Evolutionary conservation across 2,329 filamentous ascomycete genomes (phyloP).

Genomic region (Scytalidium sp.): DNA sequence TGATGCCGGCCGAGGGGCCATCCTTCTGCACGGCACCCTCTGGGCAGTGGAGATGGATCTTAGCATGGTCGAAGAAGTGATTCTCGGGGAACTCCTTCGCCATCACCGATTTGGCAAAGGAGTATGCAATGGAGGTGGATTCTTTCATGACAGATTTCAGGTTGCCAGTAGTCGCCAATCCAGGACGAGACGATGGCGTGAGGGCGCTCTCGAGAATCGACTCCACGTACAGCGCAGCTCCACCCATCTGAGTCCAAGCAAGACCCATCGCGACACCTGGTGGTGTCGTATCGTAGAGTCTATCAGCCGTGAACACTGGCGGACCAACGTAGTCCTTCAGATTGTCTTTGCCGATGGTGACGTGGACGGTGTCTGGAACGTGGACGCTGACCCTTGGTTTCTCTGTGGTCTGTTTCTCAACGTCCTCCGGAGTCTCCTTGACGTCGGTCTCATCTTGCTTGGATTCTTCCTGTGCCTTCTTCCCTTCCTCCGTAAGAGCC

Average conservation of each 20-base stretch:
- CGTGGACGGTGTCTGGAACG: conserved; percentile 83
- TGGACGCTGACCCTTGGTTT: conserved; percentile 71
- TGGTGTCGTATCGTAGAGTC: conserved; percentile 90
- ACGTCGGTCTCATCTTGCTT: conserved; percentile 62
- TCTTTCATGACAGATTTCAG: conserved; percentile 98
- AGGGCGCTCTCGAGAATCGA: conserved; percentile 88
- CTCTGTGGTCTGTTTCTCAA: conserved; percentile 58
- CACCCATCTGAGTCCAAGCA: conserved; percentile 96
- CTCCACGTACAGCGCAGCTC: conserved; percentile 94
- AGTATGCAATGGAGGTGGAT: conserved; percentile 91
- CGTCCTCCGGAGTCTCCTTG: conserved; percentile 55
- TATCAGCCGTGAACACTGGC: conserved; percentile 91
- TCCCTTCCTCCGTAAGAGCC: conserved; percentile 82
- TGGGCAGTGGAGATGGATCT: conserved; percentile 92
- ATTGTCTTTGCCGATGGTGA: conserved; percentile 83
- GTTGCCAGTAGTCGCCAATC: conserved; percentile 90
- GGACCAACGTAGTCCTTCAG: conserved; percentile 96
- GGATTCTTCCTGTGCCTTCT: conserved; percentile 68
- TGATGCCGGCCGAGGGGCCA: conserved; percentile 89
- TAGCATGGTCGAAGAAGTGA: conserved; percentile 93
- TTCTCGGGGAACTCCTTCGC: conserved; percentile 84
- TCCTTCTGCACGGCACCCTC: conserved; percentile 97
- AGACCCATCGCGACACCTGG: conserved; percentile 96
- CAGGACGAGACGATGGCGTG: conserved; percentile 68
- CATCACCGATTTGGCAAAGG: conserved; percentile 88